Evolutionary conservation across 1,139 yeast species (phyloP).

Genomic region (Keqinozyma sinolaborantium): DNA sequence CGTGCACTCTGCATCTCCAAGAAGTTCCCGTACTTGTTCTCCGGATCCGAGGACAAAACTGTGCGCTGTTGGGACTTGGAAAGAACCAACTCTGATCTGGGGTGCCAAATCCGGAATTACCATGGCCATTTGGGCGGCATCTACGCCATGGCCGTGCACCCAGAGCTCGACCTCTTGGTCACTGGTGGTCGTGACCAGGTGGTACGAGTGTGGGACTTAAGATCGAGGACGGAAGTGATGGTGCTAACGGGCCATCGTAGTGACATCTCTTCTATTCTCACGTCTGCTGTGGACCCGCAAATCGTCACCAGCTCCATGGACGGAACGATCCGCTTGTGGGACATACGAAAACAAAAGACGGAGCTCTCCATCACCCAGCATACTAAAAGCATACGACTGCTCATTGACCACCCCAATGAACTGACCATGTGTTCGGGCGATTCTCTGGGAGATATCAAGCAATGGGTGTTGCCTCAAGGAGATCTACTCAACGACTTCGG

Average conservation of each 20-base stretch:
- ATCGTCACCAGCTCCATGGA: conserved; percentile 82
- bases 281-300: conserved; percentile 81
- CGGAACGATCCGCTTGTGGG: conserved; percentile 85
- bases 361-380: conserved; percentile 75
- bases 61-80: conserved; percentile 98
- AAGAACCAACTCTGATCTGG: conserved; percentile 58
- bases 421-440: conserved; percentile 73
- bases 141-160: conserved; percentile 79
- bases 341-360: conserved; percentile 42
- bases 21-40: conserved; percentile 82
- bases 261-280: conserved; percentile 65
- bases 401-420: conserved; percentile 68
- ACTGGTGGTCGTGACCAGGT: conserved; percentile 91
- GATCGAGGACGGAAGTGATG: conserved; percentile 74
- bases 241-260: conserved; percentile 79
- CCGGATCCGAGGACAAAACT: conserved; percentile 91
- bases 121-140: conserved; percentile 95
- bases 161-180: conserved; percentile 79
- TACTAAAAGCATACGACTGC: conserved; percentile 72
- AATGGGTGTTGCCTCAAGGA: conserved; percentile 84
- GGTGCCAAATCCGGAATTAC: conserved; percentile 68
- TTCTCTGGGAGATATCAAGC: conserved; percentile 73
- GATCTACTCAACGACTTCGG: conserved; percentile 50
- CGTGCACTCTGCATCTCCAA: conserved; percentile 71
- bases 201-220: conserved; percentile 89